A percentile compares a stretch with the other conserved stretches of the same genome.
These are phyloP conservation scores for Fusarium sp. DNA, from an alignment of 2,329 filamentous ascomycete genomes.

Conservation along the genomic window DNA sequence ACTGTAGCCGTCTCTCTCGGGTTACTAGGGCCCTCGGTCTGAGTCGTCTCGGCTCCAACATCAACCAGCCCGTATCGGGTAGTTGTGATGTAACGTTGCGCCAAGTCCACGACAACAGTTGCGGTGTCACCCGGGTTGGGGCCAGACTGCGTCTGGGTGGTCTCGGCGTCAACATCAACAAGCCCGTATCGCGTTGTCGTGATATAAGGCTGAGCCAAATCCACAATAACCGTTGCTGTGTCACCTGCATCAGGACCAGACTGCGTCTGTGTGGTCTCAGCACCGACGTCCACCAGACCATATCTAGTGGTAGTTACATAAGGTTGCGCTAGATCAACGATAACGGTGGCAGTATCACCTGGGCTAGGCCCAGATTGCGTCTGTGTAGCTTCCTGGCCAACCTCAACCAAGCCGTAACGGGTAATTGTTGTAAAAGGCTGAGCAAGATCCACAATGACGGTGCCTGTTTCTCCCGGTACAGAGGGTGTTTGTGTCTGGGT, in stretches of 20 bases:
- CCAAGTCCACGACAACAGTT: too few species aligned
- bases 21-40: fast-evolving
- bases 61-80: too few species aligned
- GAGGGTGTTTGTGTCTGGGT: background rate
- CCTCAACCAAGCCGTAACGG: background rate
- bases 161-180: background rate
- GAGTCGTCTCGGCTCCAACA: background rate
- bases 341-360: background rate
- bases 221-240: too few species aligned
- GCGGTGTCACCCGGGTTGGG: too few species aligned
- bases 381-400: background rate
- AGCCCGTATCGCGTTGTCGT: too few species aligned
- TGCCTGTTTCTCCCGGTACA: background rate
- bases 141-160: background rate
- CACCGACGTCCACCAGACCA: fast-evolving
- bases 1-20: background rate
- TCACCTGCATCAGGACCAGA: too few species aligned
- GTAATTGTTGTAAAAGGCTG: background rate
- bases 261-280: background rate
- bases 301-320: background rate
- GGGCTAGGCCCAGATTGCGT: background rate
- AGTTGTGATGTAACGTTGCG: too few species aligned
- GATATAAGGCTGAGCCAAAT: too few species aligned
- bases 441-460: background rate
- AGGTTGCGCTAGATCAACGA: background rate